These are phyloP conservation scores for Ganoderma lingzhi DNA, from an alignment of 1,284 basidiomycete genomes.

Conservation along the genomic window DNA sequence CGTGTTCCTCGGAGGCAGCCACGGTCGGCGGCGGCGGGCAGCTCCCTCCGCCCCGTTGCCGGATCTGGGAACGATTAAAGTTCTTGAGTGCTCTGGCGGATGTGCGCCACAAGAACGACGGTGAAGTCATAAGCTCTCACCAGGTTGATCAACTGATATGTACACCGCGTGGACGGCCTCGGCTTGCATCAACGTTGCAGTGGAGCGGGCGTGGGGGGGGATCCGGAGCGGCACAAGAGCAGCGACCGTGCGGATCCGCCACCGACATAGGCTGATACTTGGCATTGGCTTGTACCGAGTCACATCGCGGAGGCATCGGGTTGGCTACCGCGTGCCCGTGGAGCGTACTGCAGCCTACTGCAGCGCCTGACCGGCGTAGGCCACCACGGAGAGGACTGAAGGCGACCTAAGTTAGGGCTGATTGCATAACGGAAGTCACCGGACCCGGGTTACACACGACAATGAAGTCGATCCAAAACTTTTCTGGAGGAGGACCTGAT, in stretches of 20 bases:
- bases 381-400: not conserved
- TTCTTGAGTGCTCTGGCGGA: slow-evolving; percentile 10
- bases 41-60: not conserved
- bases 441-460: not conserved
- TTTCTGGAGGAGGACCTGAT: not conserved
- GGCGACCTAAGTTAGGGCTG: not conserved
- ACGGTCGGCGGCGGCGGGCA: not conserved
- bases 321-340: not conserved
- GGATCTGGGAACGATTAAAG: slow-evolving; percentile 4
- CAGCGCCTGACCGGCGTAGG: not conserved
- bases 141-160: slow-evolving; percentile 28
- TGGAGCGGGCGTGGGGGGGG: not conserved
- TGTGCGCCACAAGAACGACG: not conserved
- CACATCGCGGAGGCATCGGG: not conserved
- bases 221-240: slow-evolving; percentile 10
- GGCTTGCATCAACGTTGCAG: slow-evolving; percentile 15
- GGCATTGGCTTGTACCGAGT: not conserved
- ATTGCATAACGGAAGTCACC: not conserved
- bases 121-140: slow-evolving; percentile 25
- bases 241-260: slow-evolving; percentile 10
- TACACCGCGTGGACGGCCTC: slow-evolving; percentile 21
- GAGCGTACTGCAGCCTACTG: not conserved
- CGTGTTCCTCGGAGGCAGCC: not conserved
- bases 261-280: not conserved
- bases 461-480: not conserved